Evolutionary conservation across 352 stramenopile species (phyloP).

Genomic region (Phytophthora fragariae): DNA sequence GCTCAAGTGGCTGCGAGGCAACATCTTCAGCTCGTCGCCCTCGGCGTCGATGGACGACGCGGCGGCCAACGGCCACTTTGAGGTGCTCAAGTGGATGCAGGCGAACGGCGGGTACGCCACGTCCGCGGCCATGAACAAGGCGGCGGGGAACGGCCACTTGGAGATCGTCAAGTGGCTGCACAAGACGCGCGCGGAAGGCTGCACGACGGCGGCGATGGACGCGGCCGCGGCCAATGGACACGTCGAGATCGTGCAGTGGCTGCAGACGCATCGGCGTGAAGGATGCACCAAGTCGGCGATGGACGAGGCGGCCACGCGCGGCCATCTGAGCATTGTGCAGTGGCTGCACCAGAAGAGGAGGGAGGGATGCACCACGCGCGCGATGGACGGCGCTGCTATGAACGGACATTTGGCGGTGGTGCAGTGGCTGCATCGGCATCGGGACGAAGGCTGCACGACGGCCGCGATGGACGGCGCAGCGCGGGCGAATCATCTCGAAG

Average conservation of each 20-base stretch:
- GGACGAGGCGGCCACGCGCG: slow-evolving; percentile 38
- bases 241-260: slow-evolving; percentile 39
- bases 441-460: slow-evolving; percentile 37
- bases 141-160: slow-evolving; percentile 36
- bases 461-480: slow-evolving; percentile 36
- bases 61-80: slow-evolving; percentile 30
- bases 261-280: slow-evolving; percentile 33
- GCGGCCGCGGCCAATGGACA: slow-evolving; percentile 31
- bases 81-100: slow-evolving; percentile 41
- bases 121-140: slow-evolving; percentile 37
- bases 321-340: slow-evolving; percentile 31
- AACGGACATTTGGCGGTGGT: slow-evolving; percentile 40
- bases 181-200: slow-evolving; percentile 39
- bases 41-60: slow-evolving; percentile 42
- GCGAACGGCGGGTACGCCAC: slow-evolving; percentile 30
- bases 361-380: slow-evolving; percentile 37
- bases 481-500: slow-evolving; percentile 17
- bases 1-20: slow-evolving; percentile 34
- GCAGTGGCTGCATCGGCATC: slow-evolving; percentile 37
- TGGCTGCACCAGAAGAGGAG: slow-evolving; percentile 37
- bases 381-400: slow-evolving; percentile 36
- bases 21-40: slow-evolving; percentile 33
- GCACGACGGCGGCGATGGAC: slow-evolving; percentile 38
- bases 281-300: slow-evolving; percentile 40
- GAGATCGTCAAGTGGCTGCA: slow-evolving; percentile 41